Conservation (phyloP, 2,329 filamentous ascomycete species). For the Nemania serpens region DNA sequence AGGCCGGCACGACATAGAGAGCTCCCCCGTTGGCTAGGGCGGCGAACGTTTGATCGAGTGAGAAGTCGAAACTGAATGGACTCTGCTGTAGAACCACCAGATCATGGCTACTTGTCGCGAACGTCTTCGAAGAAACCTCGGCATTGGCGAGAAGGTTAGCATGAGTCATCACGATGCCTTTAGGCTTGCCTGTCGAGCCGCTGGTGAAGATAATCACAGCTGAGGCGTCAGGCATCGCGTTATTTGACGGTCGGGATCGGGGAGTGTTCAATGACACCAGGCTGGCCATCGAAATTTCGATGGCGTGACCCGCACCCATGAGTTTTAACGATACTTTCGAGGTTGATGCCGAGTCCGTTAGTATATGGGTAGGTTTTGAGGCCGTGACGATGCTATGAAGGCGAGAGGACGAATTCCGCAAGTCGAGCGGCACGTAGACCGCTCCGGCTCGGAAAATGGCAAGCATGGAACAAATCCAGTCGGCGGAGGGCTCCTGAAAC, state of each 20-base stretch:
- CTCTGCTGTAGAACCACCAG: slow-evolving; percentile 41
- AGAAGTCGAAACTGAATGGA: slow-evolving; percentile 48
- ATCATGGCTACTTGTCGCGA: too few species aligned
- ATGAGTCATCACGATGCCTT: slow-evolving; percentile 42
- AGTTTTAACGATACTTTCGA: too few species aligned
- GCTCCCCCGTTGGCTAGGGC: slow-evolving; percentile 45
- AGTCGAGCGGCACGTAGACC: slow-evolving; percentile 49
- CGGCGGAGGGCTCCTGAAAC: slow-evolving; percentile 44
- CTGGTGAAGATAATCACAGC: slow-evolving; percentile 32
- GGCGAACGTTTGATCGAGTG: slow-evolving; percentile 44
- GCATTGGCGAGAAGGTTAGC: background rate
- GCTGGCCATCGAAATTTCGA: too few species aligned
- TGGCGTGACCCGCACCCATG: too few species aligned
- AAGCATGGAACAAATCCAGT: slow-evolving; percentile 47
- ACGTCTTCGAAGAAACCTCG: background rate
- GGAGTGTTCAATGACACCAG: too few species aligned
- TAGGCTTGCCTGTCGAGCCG: slow-evolving; percentile 38
- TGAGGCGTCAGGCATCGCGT: background rate
- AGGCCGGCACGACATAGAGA: slow-evolving; percentile 42
- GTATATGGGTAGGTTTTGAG: background rate
- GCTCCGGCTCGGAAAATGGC: slow-evolving; percentile 47
- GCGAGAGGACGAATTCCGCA: slow-evolving; percentile 4
- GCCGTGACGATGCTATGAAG: background rate
- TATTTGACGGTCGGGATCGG: background rate
- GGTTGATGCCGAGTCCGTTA: background rate